Evolutionary conservation across 371 early-diverging fungal species (phyloP).

Genomic region (Mucor piriformis): DNA sequence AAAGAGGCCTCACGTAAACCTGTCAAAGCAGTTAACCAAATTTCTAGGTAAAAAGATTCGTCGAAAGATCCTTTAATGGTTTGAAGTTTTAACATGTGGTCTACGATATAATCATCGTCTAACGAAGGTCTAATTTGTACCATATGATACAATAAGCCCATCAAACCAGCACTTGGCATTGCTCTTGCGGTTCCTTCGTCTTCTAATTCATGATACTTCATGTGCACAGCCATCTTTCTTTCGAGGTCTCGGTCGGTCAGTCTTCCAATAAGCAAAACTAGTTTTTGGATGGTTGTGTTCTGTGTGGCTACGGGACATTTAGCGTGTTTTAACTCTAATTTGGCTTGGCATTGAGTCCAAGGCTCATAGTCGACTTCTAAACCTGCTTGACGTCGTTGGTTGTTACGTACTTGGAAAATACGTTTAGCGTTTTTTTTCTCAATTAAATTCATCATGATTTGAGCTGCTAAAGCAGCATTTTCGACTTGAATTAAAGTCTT

Average conservation of each 20-base stretch:
- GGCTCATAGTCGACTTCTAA: constrained; percentile 9
- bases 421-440: constrained; percentile 43
- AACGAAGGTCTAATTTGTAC: constrained; percentile 50
- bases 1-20: constrained; percentile 50
- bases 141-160: constrained; percentile 52
- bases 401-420: constrained; percentile 41
- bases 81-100: constrained; percentile 46
- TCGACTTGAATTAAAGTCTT: constrained; percentile 10
- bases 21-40: constrained; percentile 49
- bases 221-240: constrained; percentile 47
- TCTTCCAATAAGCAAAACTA: constrained; percentile 37
- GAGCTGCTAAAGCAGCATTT: constrained; percentile 38
- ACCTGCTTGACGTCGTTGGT: constrained; percentile 20
- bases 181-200: constrained; percentile 60
- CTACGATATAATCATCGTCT: constrained; percentile 43
- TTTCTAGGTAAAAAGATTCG: constrained; percentile 50
- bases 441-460: constrained; percentile 42
- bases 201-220: constrained; percentile 56
- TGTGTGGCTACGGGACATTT: constrained; percentile 17
- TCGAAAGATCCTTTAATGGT: constrained; percentile 54
- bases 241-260: constrained; percentile 46
- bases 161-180: constrained; percentile 55
- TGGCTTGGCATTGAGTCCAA: constrained; percentile 20
- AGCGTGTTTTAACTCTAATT: constrained; percentile 2
- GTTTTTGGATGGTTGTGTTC: constrained; percentile 39